Conservation (phyloP, 2,329 filamentous ascomycete genomes). For the Aspergillus sp. region DNA sequence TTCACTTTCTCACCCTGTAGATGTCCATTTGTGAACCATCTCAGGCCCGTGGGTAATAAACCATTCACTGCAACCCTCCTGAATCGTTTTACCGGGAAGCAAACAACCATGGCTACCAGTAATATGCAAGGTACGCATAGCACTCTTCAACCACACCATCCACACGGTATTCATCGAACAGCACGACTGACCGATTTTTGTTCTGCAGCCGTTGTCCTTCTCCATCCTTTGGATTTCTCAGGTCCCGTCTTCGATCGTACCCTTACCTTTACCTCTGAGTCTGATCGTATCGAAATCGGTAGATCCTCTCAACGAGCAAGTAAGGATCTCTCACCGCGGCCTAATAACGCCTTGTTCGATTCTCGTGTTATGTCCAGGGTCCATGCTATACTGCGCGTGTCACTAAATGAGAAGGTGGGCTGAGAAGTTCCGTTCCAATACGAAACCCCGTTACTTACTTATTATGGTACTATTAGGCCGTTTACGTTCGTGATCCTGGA, state of each 20-base stretch:
- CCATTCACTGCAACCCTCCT: background rate
- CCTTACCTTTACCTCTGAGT: slow-evolving; percentile 30
- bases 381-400: slow-evolving; percentile 41
- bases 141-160: background rate
- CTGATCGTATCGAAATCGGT: slow-evolving; percentile 37
- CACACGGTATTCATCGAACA: background rate
- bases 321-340: slow-evolving; percentile 35
- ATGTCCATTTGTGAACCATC: background rate
- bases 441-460: background rate
- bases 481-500: slow-evolving; percentile 55
- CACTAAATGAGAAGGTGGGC: slow-evolving; percentile 28
- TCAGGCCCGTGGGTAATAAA: background rate
- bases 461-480: slow-evolving; percentile 23
- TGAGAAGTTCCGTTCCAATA: background rate
- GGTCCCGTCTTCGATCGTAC: slow-evolving; percentile 30
- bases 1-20: background rate
- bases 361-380: slow-evolving; percentile 49
- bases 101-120: slow-evolving; percentile 20
- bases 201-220: slow-evolving; percentile 33
- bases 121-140: slow-evolving; percentile 23
- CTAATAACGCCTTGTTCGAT: slow-evolving; percentile 47
- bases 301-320: slow-evolving; percentile 41
- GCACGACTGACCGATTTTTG: slow-evolving; percentile 8
- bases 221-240: slow-evolving; percentile 27
- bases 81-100: background rate